phyloP scores from a whole-genome alignment of 129 eudicot species.

The carrot (Daucus carota) region DH1_v3.0 NC_030383.2:63240001-63240500 shows the following conservation, averaged over 20 bases:
- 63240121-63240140: not conserved
- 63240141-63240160: too few species aligned
- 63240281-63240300: constrained; percentile 5
- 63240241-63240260: not conserved
- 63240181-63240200: not conserved
- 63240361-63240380: not conserved
- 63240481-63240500: constrained; percentile 5
- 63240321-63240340: not conserved
- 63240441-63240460: not conserved
- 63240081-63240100: not conserved
- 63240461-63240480: not conserved
- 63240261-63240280: not conserved
- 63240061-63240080: not conserved
- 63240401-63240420: not conserved
- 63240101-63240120: not conserved
- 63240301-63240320: not conserved
- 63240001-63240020: too few species aligned
- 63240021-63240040: not conserved
- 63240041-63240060: not conserved
- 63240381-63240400: not conserved
- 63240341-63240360: not conserved
- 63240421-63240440: not conserved
- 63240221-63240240: too few species aligned
- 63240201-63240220: not conserved
- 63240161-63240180: not conserved